Evolutionary conservation across 139 green algal species (phyloP), one percentile per base, ranked within the genome.

Genomic region (Coccomyxa sp.): DNA sequence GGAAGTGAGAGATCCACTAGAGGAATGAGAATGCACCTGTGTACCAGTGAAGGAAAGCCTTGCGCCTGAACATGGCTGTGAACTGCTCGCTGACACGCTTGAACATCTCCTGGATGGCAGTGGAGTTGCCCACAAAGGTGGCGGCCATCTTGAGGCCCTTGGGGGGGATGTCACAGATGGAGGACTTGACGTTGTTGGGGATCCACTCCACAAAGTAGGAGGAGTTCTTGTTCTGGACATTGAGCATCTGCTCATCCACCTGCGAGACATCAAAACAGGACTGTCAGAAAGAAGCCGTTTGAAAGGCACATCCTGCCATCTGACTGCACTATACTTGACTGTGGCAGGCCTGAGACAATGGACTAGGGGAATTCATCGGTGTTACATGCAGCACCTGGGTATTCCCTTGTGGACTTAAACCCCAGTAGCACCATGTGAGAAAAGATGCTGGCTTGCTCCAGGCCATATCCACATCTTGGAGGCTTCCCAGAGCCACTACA

Each of bases 141-240:
- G 93, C 94, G 32, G 91, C 91, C 96, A 99, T 98, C 91, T 98
- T 98, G 23, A 98, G 90, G 82, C 95, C 96, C 88, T 96, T 98
- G 84, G 96, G 95, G 21, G 96, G 96, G 86, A 99, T 98, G 86
- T 99, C 94, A 89, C 96, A 99, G 3, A 99, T 94, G 28, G 90
- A 95, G 32, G 93, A 95, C 95, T 99, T 99, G 80, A 98, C 94
- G 88, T 98, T 99, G 94, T 99, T 98, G 86, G 96, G 95, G 89
- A 99, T 99, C 96, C 96, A 99, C 92, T 99, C 96, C 59, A 99
- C 95, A 85, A 99, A 99, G 93, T 99, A 98, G 59, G 90, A 94
- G 31, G 88, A 94, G 93, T 98, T 97, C 93, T 98, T 98, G 95
- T 97, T 98, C 92, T 98, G 95, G 81, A 97, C 93, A 89, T 98